phyloP scores from a whole-genome alignment of 257 asterid species.

The Catharanthus roseus region DNA sequence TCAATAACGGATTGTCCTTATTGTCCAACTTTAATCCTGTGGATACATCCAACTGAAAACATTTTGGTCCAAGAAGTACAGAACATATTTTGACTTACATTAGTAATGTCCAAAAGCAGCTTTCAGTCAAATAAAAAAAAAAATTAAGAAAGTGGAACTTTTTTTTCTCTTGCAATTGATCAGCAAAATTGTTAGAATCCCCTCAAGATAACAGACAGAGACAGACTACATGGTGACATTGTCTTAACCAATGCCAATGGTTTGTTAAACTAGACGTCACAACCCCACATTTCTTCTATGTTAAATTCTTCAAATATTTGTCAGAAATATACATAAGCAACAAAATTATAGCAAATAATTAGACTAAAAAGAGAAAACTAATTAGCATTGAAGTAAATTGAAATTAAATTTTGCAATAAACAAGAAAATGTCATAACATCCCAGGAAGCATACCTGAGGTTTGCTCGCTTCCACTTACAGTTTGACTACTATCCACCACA shows the following conservation, averaged over 20 bases:
- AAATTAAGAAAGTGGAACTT: background rate
- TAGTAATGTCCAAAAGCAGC: background rate
- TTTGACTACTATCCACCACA: conserved; percentile 16
- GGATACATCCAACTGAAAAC: conserved; percentile 12
- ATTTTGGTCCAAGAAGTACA: conserved; percentile 5
- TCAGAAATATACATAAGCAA: background rate
- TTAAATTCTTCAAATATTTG: background rate
- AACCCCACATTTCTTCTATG: no score
- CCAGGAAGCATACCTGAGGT: conserved; percentile 39
- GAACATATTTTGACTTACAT: background rate
- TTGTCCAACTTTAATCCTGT: conserved; percentile 39
- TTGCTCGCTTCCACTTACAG: conserved; percentile 11
- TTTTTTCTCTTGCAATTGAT: background rate
- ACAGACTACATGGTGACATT: background rate
- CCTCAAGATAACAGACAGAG: background rate
- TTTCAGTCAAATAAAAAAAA: background rate
- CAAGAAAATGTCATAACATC: background rate
- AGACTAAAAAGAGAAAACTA: background rate
- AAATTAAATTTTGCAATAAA: background rate
- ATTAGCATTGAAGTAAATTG: background rate
- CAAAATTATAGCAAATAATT: background rate
- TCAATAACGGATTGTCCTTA: conserved; percentile 24
- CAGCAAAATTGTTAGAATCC: background rate
- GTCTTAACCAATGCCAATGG: background rate
- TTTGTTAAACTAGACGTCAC: background rate